Evolutionary conservation across 1,139 yeast genomes (phyloP), one percentile per base, ranked within the genome.

Genomic region (Blastobotrys raffinosifermentans): DNA sequence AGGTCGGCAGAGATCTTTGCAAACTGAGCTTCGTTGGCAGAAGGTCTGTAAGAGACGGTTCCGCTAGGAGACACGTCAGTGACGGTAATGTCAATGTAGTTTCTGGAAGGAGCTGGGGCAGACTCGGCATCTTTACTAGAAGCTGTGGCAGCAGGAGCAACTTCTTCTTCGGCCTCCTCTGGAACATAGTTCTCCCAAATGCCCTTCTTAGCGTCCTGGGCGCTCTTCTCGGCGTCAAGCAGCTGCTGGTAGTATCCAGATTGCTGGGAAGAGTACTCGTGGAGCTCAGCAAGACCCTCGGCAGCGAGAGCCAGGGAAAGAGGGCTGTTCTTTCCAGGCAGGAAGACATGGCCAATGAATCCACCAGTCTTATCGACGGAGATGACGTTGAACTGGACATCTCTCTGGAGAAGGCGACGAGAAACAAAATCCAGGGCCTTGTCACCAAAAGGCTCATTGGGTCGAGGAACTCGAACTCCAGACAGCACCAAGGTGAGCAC

Each of bases 341-440:
- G 55, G 54, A 66, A 81, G 37, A 84, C 53, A 50, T 80, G 75
- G 36, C 94, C 94, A 55, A 84, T 75, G 51, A 85, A 86, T 0
- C 83, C 84, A 42, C 95, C 95, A 43, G 80, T 69, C 54, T 79
- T 82, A 57, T 86, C 96, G 39, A 74, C 72, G 43, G 75, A 80
- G 47, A 75, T 74, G 19, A 85, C 72, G 40, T 80, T 80, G 48
- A 85, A 67, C 48, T 74, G 78, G 33, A 84, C 81, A 47, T 77
- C 83, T 54, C 86, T 73, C 64, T 86, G 96, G 57, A 78, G 68
- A 38, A 74, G 69, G 46, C 72, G 71, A 44, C 68, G 70, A 52
- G 69, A 70, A 47, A 80, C 70, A 52, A 64, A 77, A 34, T 69
- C 73, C 31, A 76, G 57, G 1, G 85, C 86, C 34, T 67, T 72